Evolutionary conservation across 495 filamentous ascomycete species (phyloP).

Genomic region (Talaromyces proteolyticus): DNA sequence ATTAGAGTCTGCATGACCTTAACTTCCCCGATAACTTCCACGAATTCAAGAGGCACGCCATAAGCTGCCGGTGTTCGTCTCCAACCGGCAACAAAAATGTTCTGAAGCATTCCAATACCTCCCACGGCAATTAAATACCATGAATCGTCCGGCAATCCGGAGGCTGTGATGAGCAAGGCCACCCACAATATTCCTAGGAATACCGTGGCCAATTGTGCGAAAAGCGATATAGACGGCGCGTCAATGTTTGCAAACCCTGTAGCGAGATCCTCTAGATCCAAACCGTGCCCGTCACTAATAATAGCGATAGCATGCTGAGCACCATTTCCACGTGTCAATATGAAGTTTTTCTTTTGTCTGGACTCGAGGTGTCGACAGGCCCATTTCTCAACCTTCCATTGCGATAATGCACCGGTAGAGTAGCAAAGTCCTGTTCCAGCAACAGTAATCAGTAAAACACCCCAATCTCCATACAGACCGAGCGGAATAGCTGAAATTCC

Average conservation of each 20-base stretch:
- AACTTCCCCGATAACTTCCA: constrained; percentile 16
- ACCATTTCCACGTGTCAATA: constrained; percentile 40
- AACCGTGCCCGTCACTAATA: constrained; percentile 20
- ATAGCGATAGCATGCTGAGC: constrained; percentile 37
- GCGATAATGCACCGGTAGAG: constrained; percentile 25
- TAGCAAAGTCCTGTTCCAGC: constrained; percentile 32
- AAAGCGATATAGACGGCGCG: constrained; percentile 7
- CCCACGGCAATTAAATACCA: constrained; percentile 42
- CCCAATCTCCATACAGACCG: constrained; percentile 34
- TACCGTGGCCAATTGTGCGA: constrained; percentile 11
- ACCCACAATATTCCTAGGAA: constrained; percentile 31
- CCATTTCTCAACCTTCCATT: constrained; percentile 50
- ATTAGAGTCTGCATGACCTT: constrained; percentile 29
- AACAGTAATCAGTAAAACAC: constrained; percentile 33
- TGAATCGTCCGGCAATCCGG: constrained; percentile 23
- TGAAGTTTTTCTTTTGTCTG: constrained; percentile 17
- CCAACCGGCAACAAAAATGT: constrained; percentile 29
- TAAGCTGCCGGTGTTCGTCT: constrained; percentile 18
- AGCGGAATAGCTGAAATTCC: constrained; percentile 39
- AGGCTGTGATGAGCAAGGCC: constrained; percentile 28
- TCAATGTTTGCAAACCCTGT: constrained; percentile 14
- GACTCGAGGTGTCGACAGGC: constrained; percentile 22
- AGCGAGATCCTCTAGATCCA: constrained; percentile 45
- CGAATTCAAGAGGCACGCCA: constrained; percentile 21
- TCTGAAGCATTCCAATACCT: constrained; percentile 41